Percentiles rank a stretch among this genome's conserved stretches.
Conservation (phyloP, 805 yeast species). For the Komagataella mondaviorum region DNA sequence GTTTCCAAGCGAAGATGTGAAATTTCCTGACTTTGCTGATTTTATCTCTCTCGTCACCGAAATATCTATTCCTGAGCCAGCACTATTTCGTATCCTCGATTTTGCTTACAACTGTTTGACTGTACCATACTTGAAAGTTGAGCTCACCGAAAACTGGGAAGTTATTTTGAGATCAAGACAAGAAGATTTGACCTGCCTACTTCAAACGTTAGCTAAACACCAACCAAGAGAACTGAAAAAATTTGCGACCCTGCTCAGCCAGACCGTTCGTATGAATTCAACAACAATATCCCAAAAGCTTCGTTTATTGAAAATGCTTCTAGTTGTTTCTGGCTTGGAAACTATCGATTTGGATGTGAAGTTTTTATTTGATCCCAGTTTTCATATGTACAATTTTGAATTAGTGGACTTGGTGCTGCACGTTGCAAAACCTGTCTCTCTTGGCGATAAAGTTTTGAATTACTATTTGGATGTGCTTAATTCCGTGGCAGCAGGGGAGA, state of each 20-base stretch:
- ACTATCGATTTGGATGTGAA: background rate
- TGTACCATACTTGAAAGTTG: background rate
- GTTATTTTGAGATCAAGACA: background rate
- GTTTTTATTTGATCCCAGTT: background rate
- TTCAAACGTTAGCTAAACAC: background rate
- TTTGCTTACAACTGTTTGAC: background rate
- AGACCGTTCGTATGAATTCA: background rate
- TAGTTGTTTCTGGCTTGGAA: background rate
- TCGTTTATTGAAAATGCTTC: background rate
- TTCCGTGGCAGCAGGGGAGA: background rate
- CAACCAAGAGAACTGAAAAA: background rate
- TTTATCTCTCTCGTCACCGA: background rate
- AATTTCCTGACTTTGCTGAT: background rate
- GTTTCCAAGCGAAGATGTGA: background rate
- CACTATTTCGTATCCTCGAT: background rate
- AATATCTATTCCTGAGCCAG: background rate
- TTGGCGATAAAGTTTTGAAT: background rate
- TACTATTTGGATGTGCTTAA: background rate
- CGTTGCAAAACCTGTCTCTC: background rate
- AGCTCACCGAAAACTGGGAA: background rate
- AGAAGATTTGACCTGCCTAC: background rate
- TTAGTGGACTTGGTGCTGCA: background rate
- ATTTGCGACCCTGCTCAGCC: background rate
- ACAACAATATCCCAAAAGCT: background rate
- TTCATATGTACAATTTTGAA: background rate